Conservation (phyloP, 2,329 filamentous ascomycete species). For the Ascochyta pisi region DNA sequence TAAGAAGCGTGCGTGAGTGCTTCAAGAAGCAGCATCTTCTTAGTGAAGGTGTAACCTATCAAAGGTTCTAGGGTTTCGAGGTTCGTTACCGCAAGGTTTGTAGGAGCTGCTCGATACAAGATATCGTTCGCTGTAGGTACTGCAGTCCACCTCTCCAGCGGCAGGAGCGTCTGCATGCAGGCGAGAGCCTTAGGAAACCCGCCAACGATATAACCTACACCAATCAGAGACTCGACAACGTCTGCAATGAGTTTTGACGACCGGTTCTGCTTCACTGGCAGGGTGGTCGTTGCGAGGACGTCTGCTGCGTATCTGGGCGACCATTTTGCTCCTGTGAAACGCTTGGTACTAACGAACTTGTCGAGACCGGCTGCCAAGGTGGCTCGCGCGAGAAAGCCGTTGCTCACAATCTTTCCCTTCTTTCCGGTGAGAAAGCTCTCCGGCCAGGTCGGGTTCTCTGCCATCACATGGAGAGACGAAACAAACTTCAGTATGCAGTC, state of each 20-base stretch:
- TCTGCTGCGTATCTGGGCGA: slow-evolving; percentile 65
- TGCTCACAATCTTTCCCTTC: slow-evolving; percentile 76
- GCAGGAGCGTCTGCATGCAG: slow-evolving; percentile 69
- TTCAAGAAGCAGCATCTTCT: slow-evolving; percentile 73
- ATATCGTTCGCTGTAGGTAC: slow-evolving; percentile 35
- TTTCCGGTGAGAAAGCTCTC: slow-evolving; percentile 75
- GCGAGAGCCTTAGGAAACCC: slow-evolving; percentile 67
- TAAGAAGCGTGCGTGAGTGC: slow-evolving; percentile 80
- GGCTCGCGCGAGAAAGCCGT: slow-evolving; percentile 72
- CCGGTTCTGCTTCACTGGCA: slow-evolving; percentile 51
- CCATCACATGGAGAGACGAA: slow-evolving; percentile 69
- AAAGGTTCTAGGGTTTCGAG: slow-evolving; percentile 64
- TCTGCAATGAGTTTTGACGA: slow-evolving; percentile 86
- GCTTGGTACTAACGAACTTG: slow-evolving; percentile 71
- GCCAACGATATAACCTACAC: slow-evolving; percentile 73
- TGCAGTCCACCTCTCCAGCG: slow-evolving; percentile 60
- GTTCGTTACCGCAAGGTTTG: slow-evolving; percentile 16
- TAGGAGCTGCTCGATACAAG: slow-evolving; percentile 30
- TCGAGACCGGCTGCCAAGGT: slow-evolving; percentile 71
- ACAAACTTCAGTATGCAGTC: slow-evolving; percentile 82
- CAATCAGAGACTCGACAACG: slow-evolving; percentile 84
- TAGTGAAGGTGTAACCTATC: slow-evolving; percentile 74
- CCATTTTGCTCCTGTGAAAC: slow-evolving; percentile 77
- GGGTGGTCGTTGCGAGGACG: slow-evolving; percentile 32
- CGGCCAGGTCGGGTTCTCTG: slow-evolving; percentile 68